Conservation (phyloP, 108 stramenopile genomes). For the Stephanodiscus triporus region DNA sequence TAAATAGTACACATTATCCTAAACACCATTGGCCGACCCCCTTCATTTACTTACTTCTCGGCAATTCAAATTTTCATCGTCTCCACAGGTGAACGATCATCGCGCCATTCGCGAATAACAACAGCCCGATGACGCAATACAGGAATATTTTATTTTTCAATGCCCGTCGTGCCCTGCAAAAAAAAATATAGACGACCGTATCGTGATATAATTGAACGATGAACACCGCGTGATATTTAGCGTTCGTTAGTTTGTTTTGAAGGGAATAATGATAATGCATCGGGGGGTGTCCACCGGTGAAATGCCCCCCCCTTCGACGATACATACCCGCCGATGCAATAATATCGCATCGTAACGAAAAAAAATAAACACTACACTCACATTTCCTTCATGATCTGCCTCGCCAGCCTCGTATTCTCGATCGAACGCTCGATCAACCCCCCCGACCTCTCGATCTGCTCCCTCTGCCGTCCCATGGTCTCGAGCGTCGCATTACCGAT, state of each 20-base stretch:
- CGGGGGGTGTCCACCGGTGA: too few species aligned
- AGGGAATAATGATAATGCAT: too few species aligned
- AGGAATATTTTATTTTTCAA: slow-evolving; percentile 66
- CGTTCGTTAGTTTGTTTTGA: not conserved
- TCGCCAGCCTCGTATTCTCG: slow-evolving; percentile 61
- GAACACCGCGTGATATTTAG: too few species aligned
- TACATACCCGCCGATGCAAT: too few species aligned
- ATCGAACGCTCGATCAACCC: slow-evolving; percentile 51
- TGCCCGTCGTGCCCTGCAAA: slow-evolving; percentile 53
- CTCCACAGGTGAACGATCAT: slow-evolving; percentile 38
- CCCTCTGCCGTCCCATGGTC: slow-evolving; percentile 77
- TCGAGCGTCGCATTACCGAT: slow-evolving; percentile 65
- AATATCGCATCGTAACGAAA: too few species aligned
- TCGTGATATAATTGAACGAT: not conserved
- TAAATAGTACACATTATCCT: too few species aligned
- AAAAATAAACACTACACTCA: slow-evolving; percentile 38
- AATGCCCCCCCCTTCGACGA: too few species aligned
- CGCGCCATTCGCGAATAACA: slow-evolving; percentile 60
- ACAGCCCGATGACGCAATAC: slow-evolving; percentile 61
- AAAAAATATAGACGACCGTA: not conserved
- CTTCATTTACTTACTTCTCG: too few species aligned
- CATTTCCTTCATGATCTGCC: slow-evolving; percentile 62
- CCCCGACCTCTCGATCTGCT: slow-evolving; percentile 69
- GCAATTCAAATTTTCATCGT: slow-evolving; percentile 14
- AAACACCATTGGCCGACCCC: too few species aligned